These are phyloP conservation scores for Agroathelia rolfsii DNA, from an alignment of 1,284 basidiomycete genomes.

Conservation along the genomic window DNA sequence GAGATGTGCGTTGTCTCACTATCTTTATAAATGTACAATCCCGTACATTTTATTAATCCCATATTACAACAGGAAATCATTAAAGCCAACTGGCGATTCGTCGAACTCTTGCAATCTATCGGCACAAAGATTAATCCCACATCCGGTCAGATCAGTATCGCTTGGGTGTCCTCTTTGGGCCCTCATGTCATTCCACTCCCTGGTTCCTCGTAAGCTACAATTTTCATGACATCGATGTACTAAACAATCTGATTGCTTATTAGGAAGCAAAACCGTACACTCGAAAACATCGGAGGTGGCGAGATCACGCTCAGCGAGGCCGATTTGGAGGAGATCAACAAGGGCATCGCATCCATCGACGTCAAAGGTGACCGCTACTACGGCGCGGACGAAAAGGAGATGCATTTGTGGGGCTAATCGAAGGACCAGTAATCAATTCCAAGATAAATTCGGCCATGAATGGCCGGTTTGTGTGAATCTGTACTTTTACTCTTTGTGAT, in stretches of 20 bases:
- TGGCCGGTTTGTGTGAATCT: too few species aligned
- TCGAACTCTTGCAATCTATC: too few species aligned
- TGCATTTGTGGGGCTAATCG: too few species aligned
- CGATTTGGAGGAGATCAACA: constrained; percentile 16
- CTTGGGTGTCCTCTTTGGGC: constrained; percentile 37
- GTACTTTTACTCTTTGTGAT: too few species aligned
- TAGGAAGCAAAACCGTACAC: constrained; percentile 18
- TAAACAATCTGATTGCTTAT: constrained; percentile 1
- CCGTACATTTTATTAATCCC: too few species aligned
- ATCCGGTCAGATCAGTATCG: constrained; percentile 48
- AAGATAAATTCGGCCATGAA: too few species aligned
- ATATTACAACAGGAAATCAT: constrained; percentile 29
- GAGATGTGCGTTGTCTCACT: constrained; percentile 15
- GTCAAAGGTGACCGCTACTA: constrained; percentile 17
- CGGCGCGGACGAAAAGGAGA: too few species aligned
- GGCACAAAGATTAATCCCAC: constrained; percentile 37
- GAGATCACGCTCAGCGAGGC: constrained; percentile 14
- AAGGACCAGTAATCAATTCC: too few species aligned
- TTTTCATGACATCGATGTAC: neutral
- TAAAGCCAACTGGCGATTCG: constrained; percentile 42
- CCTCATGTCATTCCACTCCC: constrained; percentile 19
- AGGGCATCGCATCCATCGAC: constrained; percentile 11
- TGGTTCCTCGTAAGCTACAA: constrained; percentile 19
- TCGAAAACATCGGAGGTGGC: constrained; percentile 18
- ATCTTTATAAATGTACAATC: constrained; percentile 7